Conservation (phyloP, 768 basidiomycete genomes). For the Kwoniella dejecticola region DNA sequence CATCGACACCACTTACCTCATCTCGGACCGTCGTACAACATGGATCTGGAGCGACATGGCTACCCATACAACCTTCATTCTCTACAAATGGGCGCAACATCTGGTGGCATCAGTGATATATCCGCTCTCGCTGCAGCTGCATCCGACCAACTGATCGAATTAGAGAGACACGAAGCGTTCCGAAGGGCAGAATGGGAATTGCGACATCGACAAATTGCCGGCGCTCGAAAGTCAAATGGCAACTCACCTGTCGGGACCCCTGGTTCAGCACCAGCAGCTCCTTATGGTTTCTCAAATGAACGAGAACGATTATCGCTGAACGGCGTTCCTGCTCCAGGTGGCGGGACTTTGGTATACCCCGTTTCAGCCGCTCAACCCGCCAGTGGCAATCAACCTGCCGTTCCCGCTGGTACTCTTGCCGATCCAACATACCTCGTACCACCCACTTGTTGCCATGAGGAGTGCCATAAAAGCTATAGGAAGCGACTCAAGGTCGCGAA, state of each 20-base stretch:
- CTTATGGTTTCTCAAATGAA: constrained; percentile 48
- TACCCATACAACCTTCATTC: constrained; percentile 44
- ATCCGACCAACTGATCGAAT: constrained; percentile 83
- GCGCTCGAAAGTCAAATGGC: constrained; percentile 46
- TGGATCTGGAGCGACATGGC: constrained; percentile 48
- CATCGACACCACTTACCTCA: constrained; percentile 35
- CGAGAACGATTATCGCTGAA: constrained; percentile 39
- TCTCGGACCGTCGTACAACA: constrained; percentile 47
- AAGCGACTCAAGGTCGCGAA: constrained; percentile 57
- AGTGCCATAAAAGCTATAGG: constrained; percentile 59
- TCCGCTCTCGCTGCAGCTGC: constrained; percentile 62
- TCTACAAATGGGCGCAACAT: constrained; percentile 30
- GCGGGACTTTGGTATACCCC: constrained; percentile 52
- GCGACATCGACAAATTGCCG: constrained; percentile 65
- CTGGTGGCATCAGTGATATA: constrained; percentile 56
- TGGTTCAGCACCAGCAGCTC: constrained; percentile 18
- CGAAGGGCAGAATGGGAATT: constrained; percentile 85
- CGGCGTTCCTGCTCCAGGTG: constrained; percentile 37
- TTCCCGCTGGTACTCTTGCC: constrained; percentile 55
- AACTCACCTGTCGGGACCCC: constrained; percentile 48
- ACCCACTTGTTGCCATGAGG: constrained; percentile 58
- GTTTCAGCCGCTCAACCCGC: constrained; percentile 55
- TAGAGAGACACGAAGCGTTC: constrained; percentile 81
- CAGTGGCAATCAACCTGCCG: constrained; percentile 49
- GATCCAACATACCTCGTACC: constrained; percentile 57